Evolutionary conservation across 192 early-diverging fungal genomes (phyloP).

Genomic region (Coemansia sp.): DNA sequence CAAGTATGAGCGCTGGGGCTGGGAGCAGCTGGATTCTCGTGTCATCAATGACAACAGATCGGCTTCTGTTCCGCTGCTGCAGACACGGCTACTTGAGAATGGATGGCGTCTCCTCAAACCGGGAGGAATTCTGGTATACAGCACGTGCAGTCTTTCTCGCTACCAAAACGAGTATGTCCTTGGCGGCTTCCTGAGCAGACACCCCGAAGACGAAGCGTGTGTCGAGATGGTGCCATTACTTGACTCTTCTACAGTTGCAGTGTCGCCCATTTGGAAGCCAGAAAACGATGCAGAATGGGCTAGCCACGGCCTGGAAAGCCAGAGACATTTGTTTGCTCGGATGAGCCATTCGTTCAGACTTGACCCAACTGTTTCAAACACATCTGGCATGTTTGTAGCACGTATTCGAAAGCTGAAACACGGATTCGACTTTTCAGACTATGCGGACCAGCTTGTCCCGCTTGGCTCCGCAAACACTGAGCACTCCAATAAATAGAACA

Average conservation of each 20-base stretch:
- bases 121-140: constrained; percentile 86
- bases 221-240: constrained; percentile 22
- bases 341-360: constrained; percentile 39
- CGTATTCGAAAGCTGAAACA: constrained; percentile 67
- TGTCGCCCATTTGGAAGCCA: constrained; percentile 18
- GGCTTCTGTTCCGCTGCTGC: constrained; percentile 55
- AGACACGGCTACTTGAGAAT: constrained; percentile 70
- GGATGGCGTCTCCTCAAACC: constrained; percentile 74
- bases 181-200: constrained; percentile 68
- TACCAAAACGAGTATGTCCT: constrained; percentile 89
- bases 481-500: neutral
- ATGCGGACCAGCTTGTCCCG: neutral
- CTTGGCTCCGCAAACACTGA: neutral
- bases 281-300: constrained; percentile 25
- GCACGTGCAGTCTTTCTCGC: constrained; percentile 74
- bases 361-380: constrained; percentile 42
- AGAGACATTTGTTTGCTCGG: constrained; percentile 12
- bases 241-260: neutral
- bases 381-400: constrained; percentile 69
- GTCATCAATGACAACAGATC: constrained; percentile 68
- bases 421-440: neutral
- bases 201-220: constrained; percentile 25
- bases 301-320: neutral
- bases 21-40: constrained; percentile 78
- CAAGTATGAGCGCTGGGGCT: constrained; percentile 79